Base-by-base conservation (phyloP, 2,329 filamentous ascomycete genomes). In the Allantophomopsis lycopodina region DNA sequence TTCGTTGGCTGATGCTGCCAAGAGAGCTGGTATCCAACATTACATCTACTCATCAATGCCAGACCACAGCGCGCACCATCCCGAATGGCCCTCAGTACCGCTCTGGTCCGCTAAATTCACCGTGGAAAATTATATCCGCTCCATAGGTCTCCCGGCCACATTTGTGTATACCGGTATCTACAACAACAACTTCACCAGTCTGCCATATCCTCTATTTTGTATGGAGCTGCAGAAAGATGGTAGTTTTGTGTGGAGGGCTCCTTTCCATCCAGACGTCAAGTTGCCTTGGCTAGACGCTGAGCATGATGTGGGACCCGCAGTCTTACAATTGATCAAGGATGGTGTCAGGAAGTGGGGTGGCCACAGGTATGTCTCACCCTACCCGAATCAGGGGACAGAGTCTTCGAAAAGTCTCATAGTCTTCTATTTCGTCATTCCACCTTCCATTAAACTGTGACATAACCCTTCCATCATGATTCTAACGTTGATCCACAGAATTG, bases 21-120 rank as follows among this genome's bases (percentile, higher is more conserved):
- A 91, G 59, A 78, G 73, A 51, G 83, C 81, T 32, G 79, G 83
- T 37, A 76, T 96, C 36, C 77, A 87, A 52, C 91, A 96, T 61
- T 95, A 87, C 60, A 75, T 98, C 56, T 98, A 95, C 64, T 94
- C 86, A 49, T 93, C 86, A 53, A 94, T 96, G 88, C 89, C 91
- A 4, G 88, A 96, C 53, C 88, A 96, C 59, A 80, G 82, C 13
- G 75, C 81, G 33, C 87, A 88, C 60, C 76, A 83, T 46, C 64
- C 76, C 20, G 5, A 61, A 36, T 94, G 87, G 85, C 85, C 82
- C 35, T 80, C 83, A 1, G 64, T 95, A 38, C 91, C 91, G 1
- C 71, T 94, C 39, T 98, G 91, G 89, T 79, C 83, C 4, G 79
- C 81, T 44, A 98, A 98, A 61, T 87, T 93, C 60, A 79, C 83